Evolutionary conservation across 1,284 basidiomycete genomes (phyloP), one percentile per base, ranked within the genome.

Genomic region (Marasmius oreades): DNA sequence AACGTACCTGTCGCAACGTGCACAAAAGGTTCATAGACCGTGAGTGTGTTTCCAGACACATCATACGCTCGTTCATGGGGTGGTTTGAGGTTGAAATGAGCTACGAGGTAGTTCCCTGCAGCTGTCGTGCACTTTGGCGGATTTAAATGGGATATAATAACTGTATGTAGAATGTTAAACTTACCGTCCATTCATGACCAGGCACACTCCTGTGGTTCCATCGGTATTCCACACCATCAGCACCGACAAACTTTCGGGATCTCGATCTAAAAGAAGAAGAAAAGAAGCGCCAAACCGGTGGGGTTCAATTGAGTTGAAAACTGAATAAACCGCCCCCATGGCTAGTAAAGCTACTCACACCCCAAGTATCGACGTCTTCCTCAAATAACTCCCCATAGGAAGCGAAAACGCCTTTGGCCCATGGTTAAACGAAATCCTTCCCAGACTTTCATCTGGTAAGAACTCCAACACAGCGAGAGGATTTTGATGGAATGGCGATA

Each of bases 151-250:
- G n/a, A n/a, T n/a, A n/a, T n/a, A n/a, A n/a, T n/a, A n/a, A n/a
- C n/a, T n/a, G n/a, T n/a, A n/a, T n/a, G n/a, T n/a, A n/a, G n/a
- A n/a, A n/a, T n/a, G n/a, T n/a, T n/a, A n/a, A n/a, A 77, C 84
- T 63, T 64, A 89, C 86, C 63, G 84, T 77, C 86, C 86, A 89
- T 70, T 88, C 84, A 54, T 86, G 82, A 20, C 77, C 81, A 23
- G 75, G 70, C 42, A 77, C 66, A 50, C 71, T 74, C 44, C 74
- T 74, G 67, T 80, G 71, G 42, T 78, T 76, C 87, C 87, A 89
- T 63, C 75, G 76, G 61, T 88, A 88, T 63, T 87, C 84, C 23
- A 76, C 74, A 22, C 84, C 85, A 64, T 88, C 85, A 37, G 81
- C 82, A 22, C 76, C 85, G 31, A 69, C 72, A 62, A 89, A 89